These are phyloP conservation scores for Penicillium turbatum DNA, from an alignment of 495 filamentous ascomycete species.

Conservation along the genomic window DNA sequence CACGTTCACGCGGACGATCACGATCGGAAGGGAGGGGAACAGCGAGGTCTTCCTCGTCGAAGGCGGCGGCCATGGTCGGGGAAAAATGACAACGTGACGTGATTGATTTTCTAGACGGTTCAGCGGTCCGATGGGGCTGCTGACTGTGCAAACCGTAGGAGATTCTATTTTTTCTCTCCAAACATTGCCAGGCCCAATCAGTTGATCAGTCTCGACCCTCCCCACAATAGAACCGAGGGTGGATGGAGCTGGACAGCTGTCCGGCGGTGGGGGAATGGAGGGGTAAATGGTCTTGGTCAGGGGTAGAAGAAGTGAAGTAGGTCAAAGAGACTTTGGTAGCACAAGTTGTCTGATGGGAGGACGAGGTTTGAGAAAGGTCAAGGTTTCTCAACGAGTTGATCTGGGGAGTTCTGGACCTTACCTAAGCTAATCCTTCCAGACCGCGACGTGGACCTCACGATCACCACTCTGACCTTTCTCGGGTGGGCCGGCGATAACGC, in stretches of 20 bases:
- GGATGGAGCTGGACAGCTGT: slow-evolving; percentile 28
- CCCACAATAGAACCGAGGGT: slow-evolving; percentile 30
- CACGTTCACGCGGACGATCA: slow-evolving; percentile 40
- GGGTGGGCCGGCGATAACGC: too few relatives aligned
- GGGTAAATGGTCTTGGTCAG: slow-evolving; percentile 3
- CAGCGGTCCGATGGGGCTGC: slow-evolving; percentile 15
- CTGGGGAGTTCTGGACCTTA: slow-evolving; percentile 1
- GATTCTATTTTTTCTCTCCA: slow-evolving; percentile 18
- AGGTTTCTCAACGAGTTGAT: neutral
- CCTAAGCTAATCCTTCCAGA: neutral
- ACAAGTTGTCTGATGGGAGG: neutral
- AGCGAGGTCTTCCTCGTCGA: slow-evolving; percentile 88
- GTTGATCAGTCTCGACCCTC: slow-evolving; percentile 26
- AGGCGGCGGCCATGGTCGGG: slow-evolving; percentile 46
- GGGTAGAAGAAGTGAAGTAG: neutral
- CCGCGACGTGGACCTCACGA: neutral
- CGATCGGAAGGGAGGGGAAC: slow-evolving; percentile 73
- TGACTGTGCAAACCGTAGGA: slow-evolving; percentile 20
- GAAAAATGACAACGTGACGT: slow-evolving; percentile 39
- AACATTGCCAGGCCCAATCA: slow-evolving; percentile 26
- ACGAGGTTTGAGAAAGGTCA: neutral
- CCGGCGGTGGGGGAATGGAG: slow-evolving; percentile 14
- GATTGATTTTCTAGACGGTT: slow-evolving; percentile 35
- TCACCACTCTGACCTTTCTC: neutral
- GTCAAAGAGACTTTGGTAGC: too few relatives aligned